Percentiles rank a stretch among this genome's conserved stretches.
Conservation (phyloP, 306 rosid genomes). For the Vicia sativa region DNA sequence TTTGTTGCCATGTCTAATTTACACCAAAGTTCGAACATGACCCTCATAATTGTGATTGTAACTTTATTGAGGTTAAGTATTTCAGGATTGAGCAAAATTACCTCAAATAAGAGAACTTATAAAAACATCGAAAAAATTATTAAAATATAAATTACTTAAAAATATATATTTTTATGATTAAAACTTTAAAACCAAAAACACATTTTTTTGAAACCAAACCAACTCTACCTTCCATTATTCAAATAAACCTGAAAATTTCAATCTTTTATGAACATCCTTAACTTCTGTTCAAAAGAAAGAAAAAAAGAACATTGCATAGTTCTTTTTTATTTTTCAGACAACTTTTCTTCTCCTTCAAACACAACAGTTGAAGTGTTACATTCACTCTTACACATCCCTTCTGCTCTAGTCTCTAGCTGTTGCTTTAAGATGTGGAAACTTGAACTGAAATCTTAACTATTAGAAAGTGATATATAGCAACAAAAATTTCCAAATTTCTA, state of each 20-base stretch:
- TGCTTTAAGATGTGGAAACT: constrained; percentile 79
- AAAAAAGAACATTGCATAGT: no score
- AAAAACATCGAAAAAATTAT: no score
- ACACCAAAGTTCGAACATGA: no score
- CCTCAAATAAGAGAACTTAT: no score
- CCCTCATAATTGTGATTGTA: no score
- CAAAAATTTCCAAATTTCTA: constrained; percentile 37
- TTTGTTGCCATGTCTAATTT: no score
- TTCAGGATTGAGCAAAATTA: no score
- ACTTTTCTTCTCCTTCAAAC: constrained; percentile 44
- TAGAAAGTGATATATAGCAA: constrained; percentile 33
- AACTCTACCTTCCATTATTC: neutral
- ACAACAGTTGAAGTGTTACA: constrained; percentile 56
- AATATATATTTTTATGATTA: neutral
- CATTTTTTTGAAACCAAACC: neutral
- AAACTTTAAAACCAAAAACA: neutral
- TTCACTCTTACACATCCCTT: constrained; percentile 46
- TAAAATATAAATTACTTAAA: no score
- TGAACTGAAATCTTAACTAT: constrained; percentile 39
- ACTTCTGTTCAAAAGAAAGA: no score
- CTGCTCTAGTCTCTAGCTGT: constrained; percentile 48
- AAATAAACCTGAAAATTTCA: neutral
- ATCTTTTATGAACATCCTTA: no score
- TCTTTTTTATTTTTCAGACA: constrained; percentile 1
- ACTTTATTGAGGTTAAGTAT: no score